A percentile compares a stretch with the other conserved stretches of the same genome.
Evolutionary conservation across 179 eudicot species (phyloP).

Genomic region (Pouteria campechiana): DNA sequence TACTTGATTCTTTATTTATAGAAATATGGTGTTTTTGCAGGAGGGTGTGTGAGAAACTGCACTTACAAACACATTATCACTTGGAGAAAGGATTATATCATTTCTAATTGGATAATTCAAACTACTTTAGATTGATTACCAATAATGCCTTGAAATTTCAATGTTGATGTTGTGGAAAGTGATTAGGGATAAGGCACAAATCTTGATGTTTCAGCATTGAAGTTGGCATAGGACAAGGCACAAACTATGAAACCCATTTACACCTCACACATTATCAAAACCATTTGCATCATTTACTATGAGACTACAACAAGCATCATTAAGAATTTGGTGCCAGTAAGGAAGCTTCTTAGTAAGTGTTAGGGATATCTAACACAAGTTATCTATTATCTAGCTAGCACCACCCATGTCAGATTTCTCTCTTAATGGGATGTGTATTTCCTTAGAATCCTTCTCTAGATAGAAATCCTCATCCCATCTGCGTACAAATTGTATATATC

Average conservation of each 20-base stretch:
- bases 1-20: neutral
- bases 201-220: conserved; percentile 75
- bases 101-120: conserved; percentile 98
- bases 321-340: conserved; percentile 84
- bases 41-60: conserved; percentile 99
- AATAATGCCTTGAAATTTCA: conserved; percentile 79
- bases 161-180: conserved; percentile 92
- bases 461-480: too few species aligned
- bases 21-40: conserved; percentile 17
- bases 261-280: conserved; percentile 88
- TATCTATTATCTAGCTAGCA: too few species aligned
- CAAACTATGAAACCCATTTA: too few species aligned
- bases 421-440: too few species aligned
- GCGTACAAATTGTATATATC: too few species aligned
- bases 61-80: conserved; percentile 90
- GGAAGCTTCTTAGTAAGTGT: conserved; percentile 72
- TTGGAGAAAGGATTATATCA: conserved; percentile 75
- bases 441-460: too few species aligned
- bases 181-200: conserved; percentile 96
- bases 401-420: too few species aligned
- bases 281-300: conserved; percentile 94
- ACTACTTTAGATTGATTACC: conserved; percentile 96
- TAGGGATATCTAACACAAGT: too few species aligned
- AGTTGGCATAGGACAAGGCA: conserved; percentile 62
- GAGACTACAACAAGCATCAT: conserved; percentile 99